These are phyloP conservation scores for Penicillium decumbens DNA, from an alignment of 2,329 filamentous ascomycete genomes.

Conservation along the genomic window DNA sequence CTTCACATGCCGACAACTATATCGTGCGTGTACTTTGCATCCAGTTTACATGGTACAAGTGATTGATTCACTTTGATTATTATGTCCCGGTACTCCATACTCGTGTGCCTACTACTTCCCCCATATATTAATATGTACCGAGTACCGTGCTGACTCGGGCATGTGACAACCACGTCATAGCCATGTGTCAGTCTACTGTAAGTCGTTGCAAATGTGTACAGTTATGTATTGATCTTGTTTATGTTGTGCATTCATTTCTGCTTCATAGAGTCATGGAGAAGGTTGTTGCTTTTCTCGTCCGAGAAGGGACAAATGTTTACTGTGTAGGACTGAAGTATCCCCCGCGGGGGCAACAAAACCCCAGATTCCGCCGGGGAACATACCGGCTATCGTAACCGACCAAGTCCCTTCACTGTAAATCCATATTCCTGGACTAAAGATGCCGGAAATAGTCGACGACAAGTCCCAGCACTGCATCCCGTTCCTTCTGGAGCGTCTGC, in stretches of 20 bases:
- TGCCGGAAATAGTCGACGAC: conserved; percentile 63
- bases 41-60: not conserved
- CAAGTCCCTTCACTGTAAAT: conserved; percentile 1
- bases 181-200: conserved; percentile 12
- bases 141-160: conserved; percentile 36
- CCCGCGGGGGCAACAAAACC: conserved; percentile 15
- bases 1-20: conserved; percentile 35
- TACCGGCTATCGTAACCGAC: conserved; percentile 14
- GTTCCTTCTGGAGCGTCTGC: conserved; percentile 64
- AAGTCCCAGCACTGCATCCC: conserved; percentile 73
- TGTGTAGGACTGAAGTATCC: not conserved
- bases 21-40: not conserved
- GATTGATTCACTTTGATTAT: not conserved
- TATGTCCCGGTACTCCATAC: not conserved
- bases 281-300: conserved; percentile 2
- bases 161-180: conserved; percentile 25
- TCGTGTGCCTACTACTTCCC: not conserved
- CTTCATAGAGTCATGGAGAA: not conserved
- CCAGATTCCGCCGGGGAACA: conserved; percentile 20
- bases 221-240: not conserved
- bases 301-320: conserved; percentile 4
- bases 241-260: not conserved
- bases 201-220: not conserved
- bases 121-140: conserved; percentile 1
- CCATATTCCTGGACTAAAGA: conserved; percentile 21